Base-by-base conservation (phyloP, 23 red algal genomes). In the Pyropia yezoensis region DNA sequence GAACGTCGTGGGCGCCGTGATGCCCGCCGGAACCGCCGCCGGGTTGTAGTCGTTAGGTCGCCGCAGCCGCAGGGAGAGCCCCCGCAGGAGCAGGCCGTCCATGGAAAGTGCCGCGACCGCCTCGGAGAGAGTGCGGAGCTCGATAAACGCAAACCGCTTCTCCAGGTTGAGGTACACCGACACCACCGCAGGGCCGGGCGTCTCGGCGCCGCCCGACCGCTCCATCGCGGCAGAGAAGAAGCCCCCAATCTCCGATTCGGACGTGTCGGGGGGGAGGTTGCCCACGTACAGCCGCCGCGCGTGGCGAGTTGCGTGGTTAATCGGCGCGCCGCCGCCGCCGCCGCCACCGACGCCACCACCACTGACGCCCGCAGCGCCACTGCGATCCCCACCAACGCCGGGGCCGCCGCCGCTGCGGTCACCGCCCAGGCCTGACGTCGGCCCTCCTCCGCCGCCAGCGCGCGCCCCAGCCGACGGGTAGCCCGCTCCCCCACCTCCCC, bases 61-160 rank as follows among this genome's bases (percentile, higher is more conserved):
- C 59, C 90, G 50, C 66, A 95, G 27, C 11, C 90, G 82, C 17
- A 95, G 59, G 66, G 73, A 82, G 81, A 95, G 73, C 21, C 78
- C 80, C 5, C 75, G 34, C 73, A 95, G 80, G 39, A 82, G 62
- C n/a, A 95, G 65, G 16, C 90, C 90, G 54, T 95, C 90, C 75
- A 95, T 67, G 17, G 60, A 60, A 27, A 95, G 49, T 1, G 74
- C 82, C 21, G 90, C 90, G 16, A 66, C 80, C 26, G 90, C 80
- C 52, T 95, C 90, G 26, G 73, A 34, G 16, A 77, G 33, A 1
- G 90, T 82, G 18, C 83, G 76, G 33, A 84, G 69, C 52, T 95
- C 90, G 27, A 95, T 95, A 54, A 95, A 95, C 0, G 90, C 90
- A 77, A 95, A 95, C 14, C 90, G 82, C 69, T 87, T 95, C 29